Base-by-base conservation (phyloP, 306 rosid species). In the Dryas drummondii region DNA sequence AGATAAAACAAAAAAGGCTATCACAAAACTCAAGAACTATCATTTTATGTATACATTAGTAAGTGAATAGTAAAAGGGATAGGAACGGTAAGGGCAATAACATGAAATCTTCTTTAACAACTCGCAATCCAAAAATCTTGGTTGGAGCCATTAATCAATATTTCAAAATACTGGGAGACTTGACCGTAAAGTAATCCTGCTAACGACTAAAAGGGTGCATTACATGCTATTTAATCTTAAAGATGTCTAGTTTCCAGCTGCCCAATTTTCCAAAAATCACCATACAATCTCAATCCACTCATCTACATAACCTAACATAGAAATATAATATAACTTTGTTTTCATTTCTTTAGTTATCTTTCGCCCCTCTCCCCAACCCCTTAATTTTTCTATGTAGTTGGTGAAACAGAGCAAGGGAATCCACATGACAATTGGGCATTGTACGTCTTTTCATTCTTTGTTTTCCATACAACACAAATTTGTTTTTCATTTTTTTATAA, bases 371-470 rank as follows among this genome's bases (percentile, higher is more conserved):
- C 8, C 19, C 44, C 58, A 32, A 32, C 37, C 37, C 37, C 2
- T 32, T n/a, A 49, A 8, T 14, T 27, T 68, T 48, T 68, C 58
- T 26, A 68, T 26, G 46, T 27, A 47, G 45, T 49, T 22, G 50
- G 50, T 53, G 9, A 9, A 53, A 70, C 49, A n/a, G 5, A 42
- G 32, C 19, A 71, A 61, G 74, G 64, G 63, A 70, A 70, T 54
- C 17, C 32, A 42, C 45, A 61, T 61, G 9, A 32, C 10, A 32
- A 61, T 13, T 62, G 48, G 22, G 67, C 22, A 40, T 4, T 62
- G 19, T 6, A 6, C 26, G 9, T 40, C 22, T 22, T 62, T 6
- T 15, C 5, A 40, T 7, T 62, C 41, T 1, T 15, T 15, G 5
- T 40, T 37, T 12, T 13, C 7, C 48, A 37, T 41, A 3, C 49